A percentile compares a stretch with the other conserved stretches of the same genome.
Conservation (phyloP, 306 rosid genomes). For the Argentina anserina region DNA sequence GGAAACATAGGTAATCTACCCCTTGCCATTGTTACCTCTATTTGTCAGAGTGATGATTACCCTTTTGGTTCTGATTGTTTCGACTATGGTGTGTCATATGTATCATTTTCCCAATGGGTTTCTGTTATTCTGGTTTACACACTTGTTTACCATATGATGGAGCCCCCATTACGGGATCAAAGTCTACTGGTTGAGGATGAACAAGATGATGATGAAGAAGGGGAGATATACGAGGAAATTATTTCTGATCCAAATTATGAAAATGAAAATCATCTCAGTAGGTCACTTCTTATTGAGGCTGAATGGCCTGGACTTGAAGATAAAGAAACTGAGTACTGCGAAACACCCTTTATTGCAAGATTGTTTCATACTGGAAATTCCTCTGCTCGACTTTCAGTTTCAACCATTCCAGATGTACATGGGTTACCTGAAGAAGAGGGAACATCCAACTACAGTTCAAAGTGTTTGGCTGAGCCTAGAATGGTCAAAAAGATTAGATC, state of each 20-base stretch:
- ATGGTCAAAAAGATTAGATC: conserved; percentile 66
- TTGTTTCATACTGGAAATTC: conserved; percentile 57
- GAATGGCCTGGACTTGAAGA: conserved; percentile 97
- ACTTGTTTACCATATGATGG: conserved; percentile 94
- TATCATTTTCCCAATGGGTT: conserved; percentile 77
- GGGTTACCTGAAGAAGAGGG: not conserved
- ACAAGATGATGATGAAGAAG: conserved; percentile 53
- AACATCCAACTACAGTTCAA: conserved; percentile 38
- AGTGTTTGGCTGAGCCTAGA: conserved; percentile 81
- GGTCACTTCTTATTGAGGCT: conserved; percentile 82
- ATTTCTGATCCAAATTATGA: conserved; percentile 21
- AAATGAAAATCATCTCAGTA: conserved; percentile 43
- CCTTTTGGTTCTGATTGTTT: conserved; percentile 63
- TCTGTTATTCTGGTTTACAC: conserved; percentile 78
- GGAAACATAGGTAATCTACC: conserved; percentile 88
- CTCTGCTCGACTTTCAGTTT: conserved; percentile 26
- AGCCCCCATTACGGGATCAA: conserved; percentile 66
- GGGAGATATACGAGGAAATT: conserved; percentile 41
- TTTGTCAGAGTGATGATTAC: conserved; percentile 52
- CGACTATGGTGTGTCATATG: conserved; percentile 66
- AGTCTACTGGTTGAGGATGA: conserved; percentile 47
- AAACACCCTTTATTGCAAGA: conserved; percentile 79
- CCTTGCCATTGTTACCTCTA: conserved; percentile 67
- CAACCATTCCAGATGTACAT: conserved; percentile 42
- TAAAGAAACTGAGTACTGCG: conserved; percentile 75